phyloP scores from a whole-genome alignment of 2,329 filamentous ascomycete species.

The Gnomoniopsis sp. region DNA sequence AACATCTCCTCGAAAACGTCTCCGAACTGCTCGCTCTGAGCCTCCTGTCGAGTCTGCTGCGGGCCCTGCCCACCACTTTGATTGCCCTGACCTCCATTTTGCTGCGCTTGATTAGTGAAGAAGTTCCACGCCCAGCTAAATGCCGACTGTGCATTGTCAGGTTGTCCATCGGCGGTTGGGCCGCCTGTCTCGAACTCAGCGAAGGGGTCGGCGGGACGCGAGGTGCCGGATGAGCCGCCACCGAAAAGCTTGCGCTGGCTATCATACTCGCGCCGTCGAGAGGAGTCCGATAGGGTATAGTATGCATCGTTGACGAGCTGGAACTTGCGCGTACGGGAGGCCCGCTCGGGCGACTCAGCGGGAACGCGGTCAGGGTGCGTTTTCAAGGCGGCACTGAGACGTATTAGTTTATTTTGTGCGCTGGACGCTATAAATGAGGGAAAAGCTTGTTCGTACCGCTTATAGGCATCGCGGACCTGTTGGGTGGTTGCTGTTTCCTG shows the following conservation, averaged over 20 bases:
- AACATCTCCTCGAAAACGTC: slow-evolving; percentile 89
- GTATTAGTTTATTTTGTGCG: background rate
- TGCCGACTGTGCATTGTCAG: slow-evolving; percentile 35
- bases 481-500: slow-evolving; percentile 70
- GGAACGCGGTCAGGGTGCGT: slow-evolving; percentile 91
- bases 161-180: slow-evolving; percentile 35
- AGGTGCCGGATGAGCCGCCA: slow-evolving; percentile 37
- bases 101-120: slow-evolving; percentile 37
- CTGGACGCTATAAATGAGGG: background rate
- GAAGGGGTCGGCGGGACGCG: slow-evolving; percentile 42
- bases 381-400: slow-evolving; percentile 75
- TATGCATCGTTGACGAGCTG: slow-evolving; percentile 44
- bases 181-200: slow-evolving; percentile 40
- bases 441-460: slow-evolving; percentile 50
- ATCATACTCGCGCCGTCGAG: slow-evolving; percentile 81
- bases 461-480: slow-evolving; percentile 92
- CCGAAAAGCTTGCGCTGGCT: slow-evolving; percentile 60
- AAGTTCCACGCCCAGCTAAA: slow-evolving; percentile 78
- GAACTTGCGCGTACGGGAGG: slow-evolving; percentile 66
- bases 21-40: slow-evolving; percentile 80
- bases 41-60: slow-evolving; percentile 43
- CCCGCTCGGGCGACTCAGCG: slow-evolving; percentile 76
- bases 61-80: slow-evolving; percentile 23
- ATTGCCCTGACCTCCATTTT: slow-evolving; percentile 34
- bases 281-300: slow-evolving; percentile 68